Evolutionary conservation across 2,329 filamentous ascomycete genomes (phyloP).

Genomic region (Pyricularia grisea): DNA sequence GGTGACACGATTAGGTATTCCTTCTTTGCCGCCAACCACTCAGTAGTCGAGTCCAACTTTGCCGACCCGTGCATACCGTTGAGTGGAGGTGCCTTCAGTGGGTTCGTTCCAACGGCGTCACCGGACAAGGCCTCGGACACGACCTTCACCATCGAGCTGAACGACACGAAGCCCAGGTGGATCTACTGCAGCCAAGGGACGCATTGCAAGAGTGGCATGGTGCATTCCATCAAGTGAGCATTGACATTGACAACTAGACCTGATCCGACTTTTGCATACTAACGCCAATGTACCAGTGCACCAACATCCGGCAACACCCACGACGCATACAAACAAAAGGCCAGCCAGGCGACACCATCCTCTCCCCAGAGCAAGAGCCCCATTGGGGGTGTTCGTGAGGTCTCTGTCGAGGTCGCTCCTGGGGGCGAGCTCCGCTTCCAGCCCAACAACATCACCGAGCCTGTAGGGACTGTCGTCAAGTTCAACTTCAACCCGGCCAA

Average conservation of each 20-base stretch:
- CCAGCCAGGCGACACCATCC: slow-evolving; percentile 7
- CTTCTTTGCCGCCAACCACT: slow-evolving; percentile 32
- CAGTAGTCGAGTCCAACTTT: slow-evolving; percentile 29
- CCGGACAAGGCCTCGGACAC: slow-evolving; percentile 21
- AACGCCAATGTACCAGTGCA: neutral
- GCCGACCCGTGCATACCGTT: slow-evolving; percentile 27
- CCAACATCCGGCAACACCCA: slow-evolving; percentile 21
- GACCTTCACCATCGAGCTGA: slow-evolving; percentile 33
- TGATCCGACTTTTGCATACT: neutral
- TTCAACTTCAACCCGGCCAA: slow-evolving; percentile 26
- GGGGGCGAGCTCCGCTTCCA: slow-evolving; percentile 20
- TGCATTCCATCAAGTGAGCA: slow-evolving; percentile 26
- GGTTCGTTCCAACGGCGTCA: slow-evolving; percentile 24
- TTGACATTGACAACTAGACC: neutral
- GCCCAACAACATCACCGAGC: slow-evolving; percentile 23
- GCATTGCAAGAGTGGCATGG: slow-evolving; percentile 35
- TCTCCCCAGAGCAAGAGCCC: slow-evolving; percentile 17
- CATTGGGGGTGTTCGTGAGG: slow-evolving; percentile 21
- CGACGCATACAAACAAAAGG: slow-evolving; percentile 21
- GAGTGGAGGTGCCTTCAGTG: slow-evolving; percentile 27
- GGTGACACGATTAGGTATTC: slow-evolving; percentile 31
- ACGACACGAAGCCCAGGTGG: slow-evolving; percentile 36
- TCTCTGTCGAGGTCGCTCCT: slow-evolving; percentile 23
- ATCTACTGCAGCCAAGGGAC: slow-evolving; percentile 35
- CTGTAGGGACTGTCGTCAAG: slow-evolving; percentile 21